These are phyloP conservation scores for Phalaenopsis hybrid DNA, from an alignment of 116 monocot species.

Conservation along the genomic window DNA sequence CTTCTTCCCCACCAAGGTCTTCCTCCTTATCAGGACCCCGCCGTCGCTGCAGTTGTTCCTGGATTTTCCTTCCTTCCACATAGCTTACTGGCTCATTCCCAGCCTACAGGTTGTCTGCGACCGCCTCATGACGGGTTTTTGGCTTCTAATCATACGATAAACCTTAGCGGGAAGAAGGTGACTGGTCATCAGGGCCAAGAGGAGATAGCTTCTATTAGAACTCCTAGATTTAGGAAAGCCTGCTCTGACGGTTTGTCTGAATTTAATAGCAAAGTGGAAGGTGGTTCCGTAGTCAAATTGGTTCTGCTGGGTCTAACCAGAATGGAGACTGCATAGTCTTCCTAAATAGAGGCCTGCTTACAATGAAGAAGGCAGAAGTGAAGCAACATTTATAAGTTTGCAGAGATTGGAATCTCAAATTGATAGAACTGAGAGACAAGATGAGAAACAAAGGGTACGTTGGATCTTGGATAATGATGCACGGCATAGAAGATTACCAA, in stretches of 20 bases:
- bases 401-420: neutral
- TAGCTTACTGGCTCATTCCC: no score
- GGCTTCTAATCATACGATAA: neutral
- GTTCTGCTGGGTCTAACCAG: neutral
- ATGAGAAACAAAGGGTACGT: neutral
- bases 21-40: no score
- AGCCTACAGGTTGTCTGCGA: neutral
- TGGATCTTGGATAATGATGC: neutral
- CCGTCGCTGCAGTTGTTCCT: no score
- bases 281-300: constrained; percentile 2
- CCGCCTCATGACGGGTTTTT: neutral
- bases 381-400: neutral
- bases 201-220: no score
- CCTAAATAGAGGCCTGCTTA: neutral
- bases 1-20: no score
- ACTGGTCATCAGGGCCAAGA: neutral
- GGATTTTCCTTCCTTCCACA: no score
- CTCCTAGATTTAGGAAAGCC: neutral
- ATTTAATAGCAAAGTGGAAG: neutral
- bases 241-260: neutral
- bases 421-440: neutral
- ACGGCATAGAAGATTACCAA: neutral
- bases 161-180: neutral
- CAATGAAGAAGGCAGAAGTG: neutral
- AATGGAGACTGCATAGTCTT: neutral